These are phyloP conservation scores for Vitis vinifera DNA, from an alignment of 164 flowering plant species.

Conservation along the genomic window DNA sequence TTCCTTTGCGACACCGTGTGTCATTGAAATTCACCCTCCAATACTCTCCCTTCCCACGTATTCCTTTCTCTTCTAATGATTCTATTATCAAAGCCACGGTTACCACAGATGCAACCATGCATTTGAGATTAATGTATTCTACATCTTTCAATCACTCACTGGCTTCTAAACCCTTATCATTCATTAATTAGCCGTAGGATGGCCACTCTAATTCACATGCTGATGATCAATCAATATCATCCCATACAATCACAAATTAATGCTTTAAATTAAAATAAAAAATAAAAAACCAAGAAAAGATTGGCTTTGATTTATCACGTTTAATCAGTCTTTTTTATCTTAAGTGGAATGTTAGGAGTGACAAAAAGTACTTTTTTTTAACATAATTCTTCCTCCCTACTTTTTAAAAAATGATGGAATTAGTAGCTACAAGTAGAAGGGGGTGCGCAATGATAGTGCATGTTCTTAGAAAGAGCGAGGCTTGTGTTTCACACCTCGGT, in stretches of 20 bases:
- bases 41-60: background rate
- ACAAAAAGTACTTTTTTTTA: constrained; percentile 11
- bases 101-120: background rate
- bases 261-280: background rate
- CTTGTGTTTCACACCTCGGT: constrained; percentile 36
- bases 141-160: constrained; percentile 6
- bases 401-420: constrained; percentile 7
- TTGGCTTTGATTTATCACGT: constrained; percentile 12
- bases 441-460: constrained; percentile 25
- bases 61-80: constrained; percentile 5
- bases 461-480: constrained; percentile 21
- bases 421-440: constrained; percentile 9
- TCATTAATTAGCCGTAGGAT: constrained; percentile 4
- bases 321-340: background rate
- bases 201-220: constrained; percentile 15
- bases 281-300: background rate
- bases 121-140: background rate
- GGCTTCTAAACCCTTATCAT: constrained; percentile 2
- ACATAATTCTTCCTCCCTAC: background rate
- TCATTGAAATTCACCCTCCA: constrained; percentile 1
- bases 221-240: constrained; percentile 28
- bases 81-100: constrained; percentile 1
- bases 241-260: constrained; percentile 19
- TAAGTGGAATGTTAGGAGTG: constrained; percentile 8
- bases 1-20: background rate